phyloP scores from a whole-genome alignment of 345 rosid species.

The Heritiera littoralis region DNA sequence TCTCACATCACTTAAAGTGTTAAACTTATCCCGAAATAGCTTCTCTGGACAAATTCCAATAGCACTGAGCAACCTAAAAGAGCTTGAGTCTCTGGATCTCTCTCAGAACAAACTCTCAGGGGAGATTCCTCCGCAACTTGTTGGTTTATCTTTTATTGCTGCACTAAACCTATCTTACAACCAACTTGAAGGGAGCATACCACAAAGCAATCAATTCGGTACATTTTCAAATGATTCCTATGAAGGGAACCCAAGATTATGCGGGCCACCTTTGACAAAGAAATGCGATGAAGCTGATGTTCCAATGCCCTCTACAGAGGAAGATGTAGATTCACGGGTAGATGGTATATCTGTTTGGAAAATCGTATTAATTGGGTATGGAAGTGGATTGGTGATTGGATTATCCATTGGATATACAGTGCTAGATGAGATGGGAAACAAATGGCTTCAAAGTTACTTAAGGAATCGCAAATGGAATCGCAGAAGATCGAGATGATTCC shows the following conservation, averaged over 20 bases:
- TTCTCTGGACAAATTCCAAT: slow-evolving; percentile 17
- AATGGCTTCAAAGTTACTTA: not conserved
- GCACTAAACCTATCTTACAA: not conserved
- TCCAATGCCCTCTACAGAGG: no score
- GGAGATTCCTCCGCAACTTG: slow-evolving; percentile 25
- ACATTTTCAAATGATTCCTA: no score
- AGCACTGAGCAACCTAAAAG: not conserved
- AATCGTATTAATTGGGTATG: no score
- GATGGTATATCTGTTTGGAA: no score
- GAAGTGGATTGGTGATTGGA: not conserved
- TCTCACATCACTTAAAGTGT: not conserved
- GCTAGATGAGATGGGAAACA: not conserved
- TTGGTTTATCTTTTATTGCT: no score
- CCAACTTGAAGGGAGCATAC: not conserved
- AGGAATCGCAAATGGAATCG: no score
- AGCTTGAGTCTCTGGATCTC: slow-evolving; percentile 24
- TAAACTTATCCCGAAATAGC: slow-evolving; percentile 20
- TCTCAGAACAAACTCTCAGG: slow-evolving; percentile 23
- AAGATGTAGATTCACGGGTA: no score
- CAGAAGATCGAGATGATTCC: no score
- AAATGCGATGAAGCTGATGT: no score
- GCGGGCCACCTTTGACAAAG: no score
- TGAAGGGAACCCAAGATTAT: no score
- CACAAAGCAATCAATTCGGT: not conserved
- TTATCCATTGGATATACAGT: not conserved